phyloP scores from a whole-genome alignment of 345 rosid genomes.

The Punica granatum region DNA sequence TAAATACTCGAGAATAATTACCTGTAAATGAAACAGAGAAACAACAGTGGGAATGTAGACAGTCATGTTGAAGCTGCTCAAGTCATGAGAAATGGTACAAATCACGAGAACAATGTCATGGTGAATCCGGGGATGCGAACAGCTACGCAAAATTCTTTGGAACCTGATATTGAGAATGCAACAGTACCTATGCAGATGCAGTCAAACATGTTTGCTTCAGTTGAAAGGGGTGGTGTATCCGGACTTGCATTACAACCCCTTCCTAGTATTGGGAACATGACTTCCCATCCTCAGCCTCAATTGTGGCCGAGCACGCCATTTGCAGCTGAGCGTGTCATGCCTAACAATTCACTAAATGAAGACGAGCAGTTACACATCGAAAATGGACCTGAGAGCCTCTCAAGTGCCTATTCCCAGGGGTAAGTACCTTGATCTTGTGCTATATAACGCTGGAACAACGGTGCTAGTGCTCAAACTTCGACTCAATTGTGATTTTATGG shows the following conservation, averaged over 20 bases:
- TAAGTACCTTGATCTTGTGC: conserved; percentile 18
- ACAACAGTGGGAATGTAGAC: conserved; percentile 29
- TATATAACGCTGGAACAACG: not conserved
- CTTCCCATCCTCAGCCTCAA: conserved; percentile 33
- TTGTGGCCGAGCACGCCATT: conserved; percentile 35
- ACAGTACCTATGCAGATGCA: conserved; percentile 30
- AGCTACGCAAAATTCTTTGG: conserved; percentile 31
- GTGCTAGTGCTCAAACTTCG: too few species aligned
- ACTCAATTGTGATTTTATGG: too few species aligned
- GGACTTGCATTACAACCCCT: conserved; percentile 25
- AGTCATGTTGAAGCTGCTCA: conserved; percentile 38
- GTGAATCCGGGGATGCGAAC: conserved; percentile 24
- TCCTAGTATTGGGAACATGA: conserved; percentile 37
- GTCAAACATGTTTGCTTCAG: conserved; percentile 21
- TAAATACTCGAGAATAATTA: not conserved
- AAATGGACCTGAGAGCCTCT: conserved; percentile 28
- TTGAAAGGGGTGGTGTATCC: conserved; percentile 21
- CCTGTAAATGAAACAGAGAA: conserved; percentile 37
- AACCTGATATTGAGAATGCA: conserved; percentile 32
- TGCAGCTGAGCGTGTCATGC: conserved; percentile 19
- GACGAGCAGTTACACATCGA: conserved; percentile 20
- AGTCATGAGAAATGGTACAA: conserved; percentile 30
- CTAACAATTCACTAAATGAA: conserved; percentile 24
- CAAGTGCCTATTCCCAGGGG: conserved; percentile 66
- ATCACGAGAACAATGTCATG: conserved; percentile 31